Evolutionary conservation across 345 rosid genomes (phyloP).

Genomic region (Camelina hispida): DNA sequence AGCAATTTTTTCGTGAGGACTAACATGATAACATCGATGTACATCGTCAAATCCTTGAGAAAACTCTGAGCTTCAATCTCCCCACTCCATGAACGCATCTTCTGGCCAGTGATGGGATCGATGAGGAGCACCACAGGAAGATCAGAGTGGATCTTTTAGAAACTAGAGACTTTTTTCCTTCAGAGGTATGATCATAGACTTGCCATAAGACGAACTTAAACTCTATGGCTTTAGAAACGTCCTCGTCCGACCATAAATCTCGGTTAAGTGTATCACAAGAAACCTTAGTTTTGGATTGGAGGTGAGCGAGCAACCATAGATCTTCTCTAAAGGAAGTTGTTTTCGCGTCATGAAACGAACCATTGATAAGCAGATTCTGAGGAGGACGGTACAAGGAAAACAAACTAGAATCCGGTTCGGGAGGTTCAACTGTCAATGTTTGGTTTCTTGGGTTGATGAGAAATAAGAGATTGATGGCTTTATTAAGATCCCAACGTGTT

Average conservation of each 20-base stretch:
- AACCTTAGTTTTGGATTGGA: constrained; percentile 80
- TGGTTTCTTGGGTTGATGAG: not conserved
- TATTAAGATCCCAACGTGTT: constrained; percentile 19
- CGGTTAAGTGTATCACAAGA: constrained; percentile 85
- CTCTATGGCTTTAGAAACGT: constrained; percentile 67
- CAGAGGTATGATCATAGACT: constrained; percentile 51
- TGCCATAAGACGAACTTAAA: constrained; percentile 85
- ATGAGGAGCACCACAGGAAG: constrained; percentile 72
- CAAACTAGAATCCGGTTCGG: not conserved
- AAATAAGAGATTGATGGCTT: constrained; percentile 22
- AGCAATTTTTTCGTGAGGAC: constrained; percentile 22
- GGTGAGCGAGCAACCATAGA: constrained; percentile 78
- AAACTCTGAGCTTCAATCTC: too few species aligned
- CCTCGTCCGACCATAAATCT: constrained; percentile 87
- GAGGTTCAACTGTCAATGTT: not conserved
- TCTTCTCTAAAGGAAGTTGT: constrained; percentile 60
- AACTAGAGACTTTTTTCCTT: constrained; percentile 75
- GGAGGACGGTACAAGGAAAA: constrained; percentile 82
- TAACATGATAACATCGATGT: not conserved
- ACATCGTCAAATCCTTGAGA: constrained; percentile 54
- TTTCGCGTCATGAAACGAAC: constrained; percentile 82
- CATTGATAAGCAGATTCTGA: constrained; percentile 62
- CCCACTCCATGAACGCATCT: constrained; percentile 53
- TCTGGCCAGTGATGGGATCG: constrained; percentile 80
- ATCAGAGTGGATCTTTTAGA: constrained; percentile 64